A percentile compares a stretch with the other conserved stretches of the same genome.
Conservation (phyloP, 1,284 basidiomycete species). For the Ganoderma lucidum region DNA sequence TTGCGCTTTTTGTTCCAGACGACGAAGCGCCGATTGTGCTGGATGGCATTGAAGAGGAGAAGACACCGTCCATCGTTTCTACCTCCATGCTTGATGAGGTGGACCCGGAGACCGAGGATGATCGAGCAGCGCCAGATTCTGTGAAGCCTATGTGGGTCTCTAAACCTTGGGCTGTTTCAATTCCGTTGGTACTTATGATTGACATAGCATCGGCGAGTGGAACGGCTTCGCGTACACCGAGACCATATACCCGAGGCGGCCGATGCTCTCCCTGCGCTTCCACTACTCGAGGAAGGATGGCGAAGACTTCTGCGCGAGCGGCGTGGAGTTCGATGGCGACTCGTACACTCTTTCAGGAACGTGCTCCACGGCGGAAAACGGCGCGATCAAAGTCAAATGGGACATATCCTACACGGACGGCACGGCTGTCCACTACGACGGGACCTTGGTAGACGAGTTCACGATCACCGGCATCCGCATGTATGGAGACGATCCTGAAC, state of each 20-base stretch:
- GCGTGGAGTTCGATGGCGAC: constrained; percentile 16
- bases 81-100: constrained; percentile 12
- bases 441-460: constrained; percentile 17
- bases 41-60: constrained; percentile 11
- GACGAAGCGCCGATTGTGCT: constrained; percentile 1
- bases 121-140: constrained; percentile 9
- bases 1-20: not conserved
- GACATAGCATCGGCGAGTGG: constrained; percentile 19
- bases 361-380: not conserved
- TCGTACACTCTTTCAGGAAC: constrained; percentile 7
- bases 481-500: not conserved
- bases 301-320: constrained; percentile 15
- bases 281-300: constrained; percentile 9
- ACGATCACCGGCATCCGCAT: constrained; percentile 16
- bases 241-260: constrained; percentile 6
- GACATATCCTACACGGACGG: constrained; percentile 11
- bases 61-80: not conserved
- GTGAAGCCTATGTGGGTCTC: constrained; percentile 12
- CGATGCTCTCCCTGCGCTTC: constrained; percentile 21
- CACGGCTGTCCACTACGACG: constrained; percentile 10
- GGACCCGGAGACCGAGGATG: constrained; percentile 18
- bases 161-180: not conserved
- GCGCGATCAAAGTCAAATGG: not conserved
- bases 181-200: not conserved
- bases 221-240: constrained; percentile 17